Evolutionary conservation across 139 green algal genomes (phyloP), one percentile per base, ranked within the genome.

Genomic region (Nannochloris sp.): DNA sequence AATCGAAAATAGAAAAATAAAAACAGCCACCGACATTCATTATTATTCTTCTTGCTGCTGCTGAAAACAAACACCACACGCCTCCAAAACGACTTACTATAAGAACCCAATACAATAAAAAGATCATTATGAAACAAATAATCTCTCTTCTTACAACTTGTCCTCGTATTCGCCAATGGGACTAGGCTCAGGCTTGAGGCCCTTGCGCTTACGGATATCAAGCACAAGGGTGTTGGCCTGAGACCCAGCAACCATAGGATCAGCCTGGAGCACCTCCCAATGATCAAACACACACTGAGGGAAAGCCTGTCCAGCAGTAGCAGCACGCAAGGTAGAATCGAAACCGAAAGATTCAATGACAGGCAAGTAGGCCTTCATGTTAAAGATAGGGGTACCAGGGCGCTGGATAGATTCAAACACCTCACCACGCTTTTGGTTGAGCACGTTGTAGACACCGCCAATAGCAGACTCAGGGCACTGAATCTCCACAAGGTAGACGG

Each of bases 291-390:
- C 90, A 33, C 81, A 95, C 84, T 96, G 90, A 19, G 92, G 92
- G 89, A 98, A 98, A 47, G 92, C 94, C 87, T 99, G 94, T 61
- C 94, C 94, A 4, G 85, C 87, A 35, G 94, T 99, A 57, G 90
- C 90, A 46, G 93, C 94, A 53, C 94, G 85, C 51, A 99, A 81
- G n/a, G 77, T 84, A 57, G 78, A 80, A 47, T 93, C 97, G 86
- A 99, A 98, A 33, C 94, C 94, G 63, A 99, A 99, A 4, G 92
- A 97, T 85, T 99, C 94, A 36, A 96, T 89, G 71, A 99, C 94
- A 46, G 94, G 94, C 75, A 99, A 85, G 81, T 96, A 91, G 23
- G 79, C 79, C 93, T 99, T 99, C 76, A 99, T 89, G 83, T 96
- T 99, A 89, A 98, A 99, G 74, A 99, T 96, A 66, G 94, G 94